Evolutionary conservation across 768 basidiomycete species (phyloP), one percentile per base, ranked within the genome.

Genomic region (Trametes coccinea): DNA sequence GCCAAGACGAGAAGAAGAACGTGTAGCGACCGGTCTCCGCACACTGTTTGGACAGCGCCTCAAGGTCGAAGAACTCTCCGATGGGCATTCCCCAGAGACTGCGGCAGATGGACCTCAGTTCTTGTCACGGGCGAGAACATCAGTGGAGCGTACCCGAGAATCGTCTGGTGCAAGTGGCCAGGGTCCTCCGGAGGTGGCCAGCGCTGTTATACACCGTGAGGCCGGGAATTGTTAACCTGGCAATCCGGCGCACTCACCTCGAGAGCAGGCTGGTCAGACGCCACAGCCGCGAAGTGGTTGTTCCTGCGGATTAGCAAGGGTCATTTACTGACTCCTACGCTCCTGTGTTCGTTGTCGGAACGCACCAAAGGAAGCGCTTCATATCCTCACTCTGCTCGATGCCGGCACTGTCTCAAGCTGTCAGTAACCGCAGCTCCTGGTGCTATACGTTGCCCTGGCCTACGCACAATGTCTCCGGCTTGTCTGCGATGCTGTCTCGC

Each of bases 1-100:
- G 88, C 87, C 86, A 89, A 2, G 86, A 89, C 1, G 86, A 80
- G 74, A 90, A 88, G 79, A 89, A 90, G 72, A 91, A 89, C 9
- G 85, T 86, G 70, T 87, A 89, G 66, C 86, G 74, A 4, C 81
- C 79, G 1, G 81, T 82, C 62, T 82, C 80, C 4, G 79, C 80
- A 67, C 86, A 89, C 7, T 76, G 73, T 60, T 80, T 73, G 10
- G 85, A 80, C 2, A 90, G 76, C 59, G 79, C 78, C 70, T 90
- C 88, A 41, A 89, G 74, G 70, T 90, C 88, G 70, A 90, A 89
- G 66, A 89, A 80, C 74, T 89, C 89, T 40, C 86, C 88, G 85
- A 89, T 84, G 30, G 87, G 87, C 86, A 89, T 88, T 4, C 88
- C 88, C 83, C 86, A 89, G 13, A 88, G 72, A 5, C 87, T 87